Evolutionary conservation across 2,329 filamentous ascomycete genomes (phyloP), one percentile per base, ranked within the genome.

Genomic region (Coniella vitis): DNA sequence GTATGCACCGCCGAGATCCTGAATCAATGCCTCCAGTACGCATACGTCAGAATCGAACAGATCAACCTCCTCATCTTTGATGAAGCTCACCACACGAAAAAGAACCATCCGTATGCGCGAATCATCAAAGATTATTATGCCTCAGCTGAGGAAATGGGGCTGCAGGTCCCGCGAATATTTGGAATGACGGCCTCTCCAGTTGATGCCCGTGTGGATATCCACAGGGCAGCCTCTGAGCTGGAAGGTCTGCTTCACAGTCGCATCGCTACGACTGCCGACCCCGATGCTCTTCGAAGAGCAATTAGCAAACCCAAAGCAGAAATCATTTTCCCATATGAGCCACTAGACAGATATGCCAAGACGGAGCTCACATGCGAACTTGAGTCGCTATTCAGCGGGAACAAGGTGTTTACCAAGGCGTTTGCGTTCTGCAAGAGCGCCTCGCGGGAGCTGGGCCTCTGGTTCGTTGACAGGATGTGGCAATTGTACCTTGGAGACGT

Each of bases 181-280:
- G 91, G 91, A 21, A 96, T 97, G 91, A 98, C 93, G 1, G 93
- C 93, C 7, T 97, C 93, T 0, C 93, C 93, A 0, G 84, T 96
- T 3, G 90, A 97, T 67, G 82, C 87, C 0, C 86, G 87, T 59
- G 77, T 78, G 0, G 83, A 95, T 55, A 76, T 95, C 22, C 71
- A 74, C 14, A 72, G 79, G 52, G 87, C 87, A 34, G 86, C 87
- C 0, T 69, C 70, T 52, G 81, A 87, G 46, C 76, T 98, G 0
- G 91, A 97, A 62, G 74, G 67, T 1, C 71, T 95, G 34, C 72
- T 98, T 1, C 79, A 93, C 60, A 86, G 84, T 62, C 82, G 84
- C 58, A 96, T 98, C 60, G 86, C 86, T 5, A 97, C 93, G 0
- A 81, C 72, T 3, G 67, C 69, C 0, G 67, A 78, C 45, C 67